Evolutionary conservation across 1,139 yeast genomes (phyloP).

Genomic region (Saccharomyces hybrid): DNA sequence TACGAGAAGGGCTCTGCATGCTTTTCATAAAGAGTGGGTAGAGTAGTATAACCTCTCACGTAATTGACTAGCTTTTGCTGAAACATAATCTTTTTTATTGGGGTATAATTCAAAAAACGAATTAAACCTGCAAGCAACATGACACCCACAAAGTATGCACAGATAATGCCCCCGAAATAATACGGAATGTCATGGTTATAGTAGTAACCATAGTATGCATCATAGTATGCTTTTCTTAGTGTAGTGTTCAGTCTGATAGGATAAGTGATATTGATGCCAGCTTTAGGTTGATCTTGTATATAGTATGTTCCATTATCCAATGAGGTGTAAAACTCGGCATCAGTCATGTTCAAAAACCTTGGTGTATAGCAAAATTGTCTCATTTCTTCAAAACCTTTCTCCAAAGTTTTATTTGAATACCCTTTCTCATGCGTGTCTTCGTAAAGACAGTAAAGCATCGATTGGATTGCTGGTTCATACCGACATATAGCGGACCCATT

Average conservation of each 20-base stretch:
- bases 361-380: conserved; percentile 9
- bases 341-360: conserved; percentile 6
- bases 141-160: conserved; percentile 12
- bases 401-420: conserved; percentile 6
- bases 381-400: conserved; percentile 12
- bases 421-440: conserved; percentile 11
- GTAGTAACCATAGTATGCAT: conserved; percentile 16
- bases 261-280: background rate
- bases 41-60: conserved; percentile 12
- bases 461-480: conserved; percentile 20
- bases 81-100: conserved; percentile 9
- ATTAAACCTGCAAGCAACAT: conserved; percentile 7
- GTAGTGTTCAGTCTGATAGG: conserved; percentile 14
- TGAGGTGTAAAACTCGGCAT: conserved; percentile 10
- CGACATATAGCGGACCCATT: conserved; percentile 10
- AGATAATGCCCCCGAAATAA: conserved; percentile 11
- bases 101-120: conserved; percentile 12
- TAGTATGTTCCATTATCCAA: conserved; percentile 14
- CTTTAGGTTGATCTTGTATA: conserved; percentile 4
- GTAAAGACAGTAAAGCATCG: conserved; percentile 17
- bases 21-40: conserved; percentile 14
- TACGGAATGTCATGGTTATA: conserved; percentile 17
- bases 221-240: conserved; percentile 7
- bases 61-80: conserved; percentile 9
- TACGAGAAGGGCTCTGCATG: conserved; percentile 12